Conservation (phyloP, 352 stramenopile species). For the Albugo laibachii region DNA sequence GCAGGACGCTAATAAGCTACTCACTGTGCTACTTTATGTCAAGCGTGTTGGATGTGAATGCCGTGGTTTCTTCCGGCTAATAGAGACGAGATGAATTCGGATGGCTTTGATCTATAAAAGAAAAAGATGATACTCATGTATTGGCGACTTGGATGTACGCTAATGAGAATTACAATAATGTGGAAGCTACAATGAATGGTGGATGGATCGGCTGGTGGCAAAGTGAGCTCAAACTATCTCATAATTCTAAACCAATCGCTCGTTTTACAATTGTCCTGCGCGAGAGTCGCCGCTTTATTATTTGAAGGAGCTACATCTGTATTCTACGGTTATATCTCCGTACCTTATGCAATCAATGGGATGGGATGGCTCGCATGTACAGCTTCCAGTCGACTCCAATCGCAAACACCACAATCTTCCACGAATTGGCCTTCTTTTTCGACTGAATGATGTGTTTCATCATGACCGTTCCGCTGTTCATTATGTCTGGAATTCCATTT, state of each 20-base stretch:
- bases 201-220: conserved; percentile 66
- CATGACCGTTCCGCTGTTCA: conserved; percentile 38
- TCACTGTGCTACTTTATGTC: no score
- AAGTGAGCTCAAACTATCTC: conserved; percentile 30
- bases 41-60: no score
- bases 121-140: conserved; percentile 36
- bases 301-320: conserved; percentile 25
- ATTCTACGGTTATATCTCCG: conserved; percentile 40
- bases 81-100: no score
- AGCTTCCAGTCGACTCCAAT: conserved; percentile 41
- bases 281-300: conserved; percentile 44
- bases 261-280: conserved; percentile 45
- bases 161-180: conserved; percentile 19
- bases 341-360: conserved; percentile 54
- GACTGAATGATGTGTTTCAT: conserved; percentile 50
- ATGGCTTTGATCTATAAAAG: conserved; percentile 52
- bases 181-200: conserved; percentile 33
- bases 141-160: conserved; percentile 62
- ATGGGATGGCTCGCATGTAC: conserved; percentile 47
- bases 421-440: conserved; percentile 62
- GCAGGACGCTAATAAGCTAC: no score
- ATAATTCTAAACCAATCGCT: conserved; percentile 45
- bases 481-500: conserved; percentile 55
- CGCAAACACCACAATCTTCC: conserved; percentile 24
- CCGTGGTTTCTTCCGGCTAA: no score